Base-by-base conservation (phyloP, 371 early-diverging fungal genomes). In the Paraphysoderma sedebokerense region DNA sequence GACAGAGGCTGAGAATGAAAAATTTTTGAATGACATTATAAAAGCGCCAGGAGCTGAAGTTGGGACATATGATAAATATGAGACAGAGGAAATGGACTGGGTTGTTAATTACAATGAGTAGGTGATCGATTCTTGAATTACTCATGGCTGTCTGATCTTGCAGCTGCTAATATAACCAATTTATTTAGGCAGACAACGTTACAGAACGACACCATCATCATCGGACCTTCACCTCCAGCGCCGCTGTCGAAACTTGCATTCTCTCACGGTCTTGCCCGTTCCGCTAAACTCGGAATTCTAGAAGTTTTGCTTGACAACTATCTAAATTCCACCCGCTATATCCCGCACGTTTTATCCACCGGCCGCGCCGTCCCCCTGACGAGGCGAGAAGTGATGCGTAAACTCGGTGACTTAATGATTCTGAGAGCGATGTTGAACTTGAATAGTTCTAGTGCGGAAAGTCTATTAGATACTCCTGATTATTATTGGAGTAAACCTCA, bases 181-280 rank as follows among this genome's bases (percentile, higher is more conserved):
- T 9, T 37, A 19, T 26, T 26, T 39, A 67, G 65, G 24, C 27
- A 58, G 17, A 57, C 69, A 31, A 58, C 66, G 9, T 53, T 70
- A 17, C 35, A 38, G 0, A 59, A 51, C 39, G 73, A 73, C 39
- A 56, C 52, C 8, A 64, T 73, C 33, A 38, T 68, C 15, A 52
- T 73, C 23, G 69, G 68, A 29, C 19, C 52, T 29, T 46, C 49
- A 29, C 51, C 65, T 9, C 59, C 68, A 1, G 45, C 57, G 20
- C 42, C 57, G 38, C 65, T 69, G 45, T 48, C 66, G 15, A 65
- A 63, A 38, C 63, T 73, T 27, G 74, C 69, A 32, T 69, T 62
- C 44, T 66, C 70, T 19, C 54, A 67, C 19, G 74, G 68, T 23
- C 58, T 73, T 13, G 57, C 65, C 1, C 65, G 70, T 9, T 60